A percentile compares a stretch with the other conserved stretches of the same genome.
These are phyloP conservation scores for Neoascochyta sp. DNA, from an alignment of 2,329 filamentous ascomycete genomes.

Conservation along the genomic window DNA sequence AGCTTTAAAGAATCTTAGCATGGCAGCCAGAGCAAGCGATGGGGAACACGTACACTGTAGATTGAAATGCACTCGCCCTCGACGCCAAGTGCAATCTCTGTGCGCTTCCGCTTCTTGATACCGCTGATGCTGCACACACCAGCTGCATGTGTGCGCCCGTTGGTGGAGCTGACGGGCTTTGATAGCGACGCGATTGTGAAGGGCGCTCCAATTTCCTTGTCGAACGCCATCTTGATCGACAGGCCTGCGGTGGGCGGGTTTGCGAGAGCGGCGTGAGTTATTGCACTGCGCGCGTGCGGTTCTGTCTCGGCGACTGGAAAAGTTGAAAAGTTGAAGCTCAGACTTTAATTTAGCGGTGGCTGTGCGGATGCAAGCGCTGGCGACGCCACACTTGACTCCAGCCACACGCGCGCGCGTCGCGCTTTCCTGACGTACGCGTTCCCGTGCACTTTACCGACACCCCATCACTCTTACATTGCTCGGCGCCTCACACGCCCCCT, in stretches of 20 bases:
- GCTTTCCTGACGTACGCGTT: too few species aligned
- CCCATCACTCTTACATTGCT: too few species aligned
- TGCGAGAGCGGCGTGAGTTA: slow-evolving; percentile 22
- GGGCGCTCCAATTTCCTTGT: slow-evolving; percentile 36
- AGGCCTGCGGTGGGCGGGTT: slow-evolving; percentile 14
- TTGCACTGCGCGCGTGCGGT: slow-evolving; percentile 13
- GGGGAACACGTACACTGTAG: slow-evolving; percentile 52
- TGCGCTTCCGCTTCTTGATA: slow-evolving; percentile 58
- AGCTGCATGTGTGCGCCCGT: slow-evolving; percentile 42
- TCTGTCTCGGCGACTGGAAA: slow-evolving; percentile 11
- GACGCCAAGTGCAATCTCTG: slow-evolving; percentile 57
- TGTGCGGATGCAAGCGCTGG: too few species aligned
- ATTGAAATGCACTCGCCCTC: slow-evolving; percentile 61
- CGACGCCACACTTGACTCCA: too few species aligned
- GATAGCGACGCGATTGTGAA: slow-evolving; percentile 45
- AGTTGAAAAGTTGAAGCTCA: slow-evolving; percentile 8
- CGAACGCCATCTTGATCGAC: slow-evolving; percentile 36
- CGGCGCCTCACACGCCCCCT: too few species aligned
- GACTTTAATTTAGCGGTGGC: too few species aligned
- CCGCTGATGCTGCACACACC: slow-evolving; percentile 54
- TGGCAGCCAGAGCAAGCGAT: slow-evolving; percentile 2
- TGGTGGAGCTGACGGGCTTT: slow-evolving; percentile 39
- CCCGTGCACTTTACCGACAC: too few species aligned
- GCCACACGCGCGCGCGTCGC: too few species aligned
- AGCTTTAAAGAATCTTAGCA: slow-evolving; percentile 42